Evolutionary conservation across 331 rosid species (phyloP), one percentile per base, ranked within the genome.

Genomic region (Arachis monticola): DNA sequence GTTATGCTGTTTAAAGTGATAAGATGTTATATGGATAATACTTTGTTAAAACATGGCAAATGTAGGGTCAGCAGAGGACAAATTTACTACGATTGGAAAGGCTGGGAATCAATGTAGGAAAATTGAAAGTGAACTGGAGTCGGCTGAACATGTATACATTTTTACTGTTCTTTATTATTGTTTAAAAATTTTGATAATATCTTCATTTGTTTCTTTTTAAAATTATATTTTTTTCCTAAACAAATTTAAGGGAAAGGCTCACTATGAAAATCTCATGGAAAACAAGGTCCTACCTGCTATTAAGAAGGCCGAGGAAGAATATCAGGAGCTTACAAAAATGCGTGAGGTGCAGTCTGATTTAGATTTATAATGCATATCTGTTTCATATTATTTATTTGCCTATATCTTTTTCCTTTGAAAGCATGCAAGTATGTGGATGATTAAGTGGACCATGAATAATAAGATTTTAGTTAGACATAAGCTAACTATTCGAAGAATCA

Each of bases 231-330:
- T 11, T 11, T 17, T 10, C 60, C 40, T 64, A 7, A 31, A 46
- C 35, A 3, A 55, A 13, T 51, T 79, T 35, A 56, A 94, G 98
- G 88, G 79, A 50, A 92, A 88, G 81, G 77, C 67, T 67, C 94
- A 88, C 77, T 94, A 87, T 79, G 96, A 87, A 60, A 80, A 72
- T 40, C 62, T 86, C 67, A 94, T 94, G 98, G 83, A 81, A 78
- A 74, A 79, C 58, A 88, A 66, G 84, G 93, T 88, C 53, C 85
- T 87, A 31, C 48, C 5, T 38, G 44, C 6, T 38, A 93, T 94
- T 58, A 70, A 81, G 59, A 88, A 77, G 75, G 92, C 96, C 67
- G 96, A 94, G 74, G 77, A 51, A 66, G 48, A 57, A 64, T 71
- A 68, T 82, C 63, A 52, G 71, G 86, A 80, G 64, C 88, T 90